Evolutionary conservation across 2,329 filamentous ascomycete genomes (phyloP).

Genomic region (Penicillium sp.): DNA sequence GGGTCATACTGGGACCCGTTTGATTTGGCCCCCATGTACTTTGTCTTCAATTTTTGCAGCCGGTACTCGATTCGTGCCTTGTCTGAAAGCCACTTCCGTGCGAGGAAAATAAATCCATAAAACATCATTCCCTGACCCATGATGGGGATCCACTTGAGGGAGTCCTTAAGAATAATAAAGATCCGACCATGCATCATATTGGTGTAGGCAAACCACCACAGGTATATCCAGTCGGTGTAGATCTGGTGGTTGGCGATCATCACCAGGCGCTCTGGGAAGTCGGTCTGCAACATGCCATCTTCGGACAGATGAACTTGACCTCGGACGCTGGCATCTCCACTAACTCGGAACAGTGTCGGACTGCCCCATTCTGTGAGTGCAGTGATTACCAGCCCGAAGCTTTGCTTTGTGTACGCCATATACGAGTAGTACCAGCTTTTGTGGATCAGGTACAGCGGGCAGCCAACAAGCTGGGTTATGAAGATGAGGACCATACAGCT

Average conservation of each 20-base stretch:
- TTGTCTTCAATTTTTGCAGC: slow-evolving; percentile 56
- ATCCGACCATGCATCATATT: slow-evolving; percentile 66
- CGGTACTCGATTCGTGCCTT: slow-evolving; percentile 60
- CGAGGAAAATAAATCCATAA: slow-evolving; percentile 67
- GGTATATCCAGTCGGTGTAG: slow-evolving; percentile 69
- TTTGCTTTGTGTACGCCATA: slow-evolving; percentile 67
- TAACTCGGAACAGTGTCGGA: slow-evolving; percentile 63
- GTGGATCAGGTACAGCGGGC: slow-evolving; percentile 62
- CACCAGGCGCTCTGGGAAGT: slow-evolving; percentile 62
- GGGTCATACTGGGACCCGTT: slow-evolving; percentile 53
- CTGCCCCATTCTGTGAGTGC: slow-evolving; percentile 65
- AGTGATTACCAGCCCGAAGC: slow-evolving; percentile 63
- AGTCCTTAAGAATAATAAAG: slow-evolving; percentile 68
- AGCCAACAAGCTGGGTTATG: slow-evolving; percentile 61
- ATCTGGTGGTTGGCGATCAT: slow-evolving; percentile 67
- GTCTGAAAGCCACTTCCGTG: slow-evolving; percentile 63
- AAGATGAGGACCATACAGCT: slow-evolving; percentile 46
- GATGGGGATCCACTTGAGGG: slow-evolving; percentile 62
- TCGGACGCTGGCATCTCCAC: slow-evolving; percentile 61
- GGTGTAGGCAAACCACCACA: slow-evolving; percentile 69
- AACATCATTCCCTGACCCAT: slow-evolving; percentile 65
- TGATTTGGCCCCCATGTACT: slow-evolving; percentile 50
- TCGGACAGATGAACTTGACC: slow-evolving; percentile 59
- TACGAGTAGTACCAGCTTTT: slow-evolving; percentile 63
- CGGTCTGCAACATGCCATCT: slow-evolving; percentile 59